phyloP scores from a whole-genome alignment of 306 rosid species.

The Canavalia gladiata region DNA sequence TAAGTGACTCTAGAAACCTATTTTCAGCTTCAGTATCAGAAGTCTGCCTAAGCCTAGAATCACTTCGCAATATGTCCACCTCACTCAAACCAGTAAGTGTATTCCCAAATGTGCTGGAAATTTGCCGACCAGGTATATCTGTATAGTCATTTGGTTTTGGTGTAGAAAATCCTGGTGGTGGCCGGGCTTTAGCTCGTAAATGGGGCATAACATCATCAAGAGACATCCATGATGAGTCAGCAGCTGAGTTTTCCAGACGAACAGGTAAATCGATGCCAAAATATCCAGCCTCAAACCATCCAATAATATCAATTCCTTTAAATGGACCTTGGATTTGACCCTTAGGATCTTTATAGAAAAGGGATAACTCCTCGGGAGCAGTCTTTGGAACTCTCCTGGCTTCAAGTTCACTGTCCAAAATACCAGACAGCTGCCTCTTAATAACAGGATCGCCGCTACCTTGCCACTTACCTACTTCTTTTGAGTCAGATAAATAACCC shows the following conservation, averaged over 20 bases:
- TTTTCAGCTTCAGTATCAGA: slow-evolving; percentile 81
- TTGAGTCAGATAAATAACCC: slow-evolving; percentile 58
- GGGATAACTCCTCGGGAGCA: slow-evolving; percentile 81
- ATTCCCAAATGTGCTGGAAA: slow-evolving; percentile 59
- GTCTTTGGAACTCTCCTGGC: slow-evolving; percentile 66
- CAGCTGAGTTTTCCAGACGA: slow-evolving; percentile 63
- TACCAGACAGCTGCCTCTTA: slow-evolving; percentile 84
- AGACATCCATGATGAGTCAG: slow-evolving; percentile 72
- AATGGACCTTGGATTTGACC: slow-evolving; percentile 96
- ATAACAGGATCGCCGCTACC: slow-evolving; percentile 59
- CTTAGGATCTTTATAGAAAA: slow-evolving; percentile 84
- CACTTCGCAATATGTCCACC: slow-evolving; percentile 68
- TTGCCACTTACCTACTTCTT: slow-evolving; percentile 75
- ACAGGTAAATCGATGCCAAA: slow-evolving; percentile 95
- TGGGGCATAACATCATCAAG: slow-evolving; percentile 99
- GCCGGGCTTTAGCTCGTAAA: slow-evolving; percentile 91
- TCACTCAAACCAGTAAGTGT: slow-evolving; percentile 69
- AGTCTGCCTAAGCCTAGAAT: slow-evolving; percentile 67
- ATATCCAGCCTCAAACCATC: slow-evolving; percentile 97
- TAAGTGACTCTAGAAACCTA: slow-evolving; percentile 89
- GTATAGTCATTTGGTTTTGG: slow-evolving; percentile 70
- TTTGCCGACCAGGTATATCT: slow-evolving; percentile 60
- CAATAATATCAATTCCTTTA: slow-evolving; percentile 89
- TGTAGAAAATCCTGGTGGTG: slow-evolving; percentile 92
- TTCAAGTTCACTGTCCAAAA: slow-evolving; percentile 78